These are phyloP conservation scores for Asterionellopsis glacialis DNA, from an alignment of 108 stramenopile genomes.

Conservation along the genomic window DNA sequence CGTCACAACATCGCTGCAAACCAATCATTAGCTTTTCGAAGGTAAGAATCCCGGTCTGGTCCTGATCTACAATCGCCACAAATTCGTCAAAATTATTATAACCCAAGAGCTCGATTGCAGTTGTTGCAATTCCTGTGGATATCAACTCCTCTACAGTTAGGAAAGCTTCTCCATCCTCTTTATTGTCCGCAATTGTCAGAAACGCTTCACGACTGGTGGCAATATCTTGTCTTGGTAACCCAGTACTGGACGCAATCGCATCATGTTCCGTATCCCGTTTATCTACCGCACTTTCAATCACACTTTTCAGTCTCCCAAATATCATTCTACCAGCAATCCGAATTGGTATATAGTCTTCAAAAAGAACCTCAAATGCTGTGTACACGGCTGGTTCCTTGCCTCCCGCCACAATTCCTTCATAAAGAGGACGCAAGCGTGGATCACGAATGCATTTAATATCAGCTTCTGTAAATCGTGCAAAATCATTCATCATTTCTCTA, in stretches of 20 bases:
- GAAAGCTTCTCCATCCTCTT: conserved; percentile 6
- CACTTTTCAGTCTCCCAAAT: conserved; percentile 31
- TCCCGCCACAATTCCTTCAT: conserved; percentile 59
- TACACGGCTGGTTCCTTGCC: conserved; percentile 58
- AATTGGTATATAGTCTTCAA: conserved; percentile 71
- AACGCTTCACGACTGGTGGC: background rate
- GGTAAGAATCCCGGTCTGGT: conserved; percentile 16
- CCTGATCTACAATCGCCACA: conserved; percentile 6
- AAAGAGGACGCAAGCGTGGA: conserved; percentile 47
- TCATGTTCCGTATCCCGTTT: conserved; percentile 26
- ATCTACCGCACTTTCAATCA: conserved; percentile 45
- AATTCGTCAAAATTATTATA: conserved; percentile 16
- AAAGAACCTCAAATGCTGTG: conserved; percentile 72
- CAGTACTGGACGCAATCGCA: conserved; percentile 22
- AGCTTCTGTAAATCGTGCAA: conserved; percentile 18
- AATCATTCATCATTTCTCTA: conserved; percentile 28
- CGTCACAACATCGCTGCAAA: conserved; percentile 16
- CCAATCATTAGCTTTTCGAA: conserved; percentile 42
- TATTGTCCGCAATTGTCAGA: conserved; percentile 13
- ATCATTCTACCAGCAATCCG: conserved; percentile 72
- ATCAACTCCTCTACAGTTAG: conserved; percentile 26
- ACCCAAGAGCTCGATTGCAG: conserved; percentile 13
- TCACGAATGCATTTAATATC: conserved; percentile 28
- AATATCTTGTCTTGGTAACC: conserved; percentile 13
- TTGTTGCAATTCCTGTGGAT: conserved; percentile 17